These are phyloP conservation scores for Hippophae tibetana DNA, from an alignment of 306 rosid genomes.

Conservation along the genomic window DNA sequence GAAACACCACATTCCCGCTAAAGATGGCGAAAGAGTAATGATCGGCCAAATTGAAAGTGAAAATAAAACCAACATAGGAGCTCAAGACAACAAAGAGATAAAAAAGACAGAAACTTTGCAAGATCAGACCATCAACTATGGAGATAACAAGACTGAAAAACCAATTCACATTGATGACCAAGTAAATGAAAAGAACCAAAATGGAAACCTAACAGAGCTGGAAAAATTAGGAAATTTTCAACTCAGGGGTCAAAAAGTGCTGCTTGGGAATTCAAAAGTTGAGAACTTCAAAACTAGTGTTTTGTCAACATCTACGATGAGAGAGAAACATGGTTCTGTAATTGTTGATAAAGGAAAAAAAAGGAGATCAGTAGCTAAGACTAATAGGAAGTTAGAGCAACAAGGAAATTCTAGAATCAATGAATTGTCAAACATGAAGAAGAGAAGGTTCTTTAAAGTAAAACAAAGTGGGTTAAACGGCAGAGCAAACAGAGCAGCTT, in stretches of 20 bases:
- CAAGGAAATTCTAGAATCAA: conserved; percentile 23
- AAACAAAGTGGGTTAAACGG: conserved; percentile 17
- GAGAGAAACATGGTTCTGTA: conserved; percentile 28
- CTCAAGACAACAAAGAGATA: conserved; percentile 4
- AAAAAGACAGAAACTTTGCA: conserved; percentile 14
- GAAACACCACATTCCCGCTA: conserved; percentile 21
- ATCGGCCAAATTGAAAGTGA: conserved; percentile 18
- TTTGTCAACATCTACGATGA: neutral
- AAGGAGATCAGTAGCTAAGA: conserved; percentile 34
- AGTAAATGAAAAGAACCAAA: conserved; percentile 12
- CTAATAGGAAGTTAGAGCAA: conserved; percentile 25
- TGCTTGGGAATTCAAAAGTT: conserved; percentile 7
- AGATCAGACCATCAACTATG: conserved; percentile 4
- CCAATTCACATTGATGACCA: conserved; percentile 5
- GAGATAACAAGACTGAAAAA: neutral
- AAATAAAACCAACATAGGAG: conserved; percentile 11
- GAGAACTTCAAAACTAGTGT: neutral
- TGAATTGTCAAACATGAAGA: conserved; percentile 15
- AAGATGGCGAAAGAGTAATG: conserved; percentile 8
- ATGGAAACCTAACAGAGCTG: conserved; percentile 1
- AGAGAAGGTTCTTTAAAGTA: conserved; percentile 21
- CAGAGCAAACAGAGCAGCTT: conserved; percentile 13
- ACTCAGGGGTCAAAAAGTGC: conserved; percentile 11
- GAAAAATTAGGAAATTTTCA: conserved; percentile 15
- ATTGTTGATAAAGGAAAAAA: conserved; percentile 31